Evolutionary conservation across 257 asterid species (phyloP), one percentile per base, ranked within the genome.

Genomic region (Solanum sejunctum): DNA sequence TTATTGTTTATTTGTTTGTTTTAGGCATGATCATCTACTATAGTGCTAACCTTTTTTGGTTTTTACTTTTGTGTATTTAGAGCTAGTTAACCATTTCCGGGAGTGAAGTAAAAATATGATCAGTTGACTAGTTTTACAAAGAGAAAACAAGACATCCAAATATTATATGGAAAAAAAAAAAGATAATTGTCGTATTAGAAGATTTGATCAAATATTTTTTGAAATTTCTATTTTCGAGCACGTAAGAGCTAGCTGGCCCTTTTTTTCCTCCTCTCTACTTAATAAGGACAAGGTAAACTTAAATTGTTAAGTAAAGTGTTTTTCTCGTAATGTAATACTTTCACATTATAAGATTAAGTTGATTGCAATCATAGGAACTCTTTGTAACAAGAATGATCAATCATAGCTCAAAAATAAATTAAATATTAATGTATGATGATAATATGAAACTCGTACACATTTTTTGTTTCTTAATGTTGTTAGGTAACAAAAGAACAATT

Each of bases 401-500:
- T 15, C 36, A 36, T 36, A 36, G 49, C 21, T 69, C 3, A 17
- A 36, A 67, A 67, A 16, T 36, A 66, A 15, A 63, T 23, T 26
- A 12, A 60, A 60, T 12, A 20, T 73, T 45, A 73, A 73, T 12
- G 20, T 73, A n/a, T 23, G 0, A 10, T 47, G 60, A 47, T 47
- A 45, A 0, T 47, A 28, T 47, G 45, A 73, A 75, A 1, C n/a
- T 21, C 3, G 3, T 47, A 3, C 1, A 11, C 16, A 20, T 8
- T 7, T 3, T 75, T 43, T 7, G 7, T 75, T 43, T 21, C 16
- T 23, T 79, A 32, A 51, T 83, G 66, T 26, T 51, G 41, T 8
- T 26, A 97, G 99, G 97, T 97, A 36, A 89, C 97, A 6, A 97
- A 94, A 84, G 98, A 94, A 18, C 86, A 92, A 70, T 92, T 97